phyloP scores from a whole-genome alignment of 2,329 filamentous ascomycete genomes.

The Penicillium brevicompactum region DNA sequence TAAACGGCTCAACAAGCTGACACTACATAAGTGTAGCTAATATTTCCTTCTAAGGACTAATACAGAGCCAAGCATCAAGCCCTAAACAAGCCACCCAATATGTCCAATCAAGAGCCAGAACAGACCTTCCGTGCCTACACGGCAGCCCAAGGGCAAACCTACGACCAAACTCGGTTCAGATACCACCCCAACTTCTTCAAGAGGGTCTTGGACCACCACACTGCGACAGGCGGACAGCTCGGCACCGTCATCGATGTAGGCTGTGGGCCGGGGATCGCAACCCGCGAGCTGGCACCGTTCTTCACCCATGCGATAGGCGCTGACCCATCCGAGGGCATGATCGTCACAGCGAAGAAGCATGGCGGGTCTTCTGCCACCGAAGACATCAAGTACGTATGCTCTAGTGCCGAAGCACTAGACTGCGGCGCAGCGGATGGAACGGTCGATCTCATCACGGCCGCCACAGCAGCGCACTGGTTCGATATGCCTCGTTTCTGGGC shows the following conservation, averaged over 20 bases:
- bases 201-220: conserved; percentile 50
- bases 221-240: conserved; percentile 48
- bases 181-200: conserved; percentile 53
- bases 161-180: conserved; percentile 49
- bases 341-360: conserved; percentile 47
- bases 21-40: no score
- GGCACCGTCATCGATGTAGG: conserved; percentile 56
- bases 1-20: no score
- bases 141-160: conserved; percentile 27
- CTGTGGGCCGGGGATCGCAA: conserved; percentile 57
- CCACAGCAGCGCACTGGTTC: conserved; percentile 62
- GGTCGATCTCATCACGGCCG: conserved; percentile 55
- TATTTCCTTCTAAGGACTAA: no score
- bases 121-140: conserved; percentile 24
- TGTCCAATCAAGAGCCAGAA: conserved; percentile 7
- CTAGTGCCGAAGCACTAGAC: conserved; percentile 44
- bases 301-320: conserved; percentile 54
- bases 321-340: conserved; percentile 58
- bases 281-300: conserved; percentile 46
- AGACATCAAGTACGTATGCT: conserved; percentile 47
- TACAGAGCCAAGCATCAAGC: no score
- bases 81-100: not conserved
- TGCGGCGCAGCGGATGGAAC: conserved; percentile 33
- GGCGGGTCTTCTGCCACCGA: conserved; percentile 35
- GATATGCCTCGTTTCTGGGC: conserved; percentile 56